Evolutionary conservation across 208 protist genomes (phyloP).

Genomic region (Trypanosoma congolense): DNA sequence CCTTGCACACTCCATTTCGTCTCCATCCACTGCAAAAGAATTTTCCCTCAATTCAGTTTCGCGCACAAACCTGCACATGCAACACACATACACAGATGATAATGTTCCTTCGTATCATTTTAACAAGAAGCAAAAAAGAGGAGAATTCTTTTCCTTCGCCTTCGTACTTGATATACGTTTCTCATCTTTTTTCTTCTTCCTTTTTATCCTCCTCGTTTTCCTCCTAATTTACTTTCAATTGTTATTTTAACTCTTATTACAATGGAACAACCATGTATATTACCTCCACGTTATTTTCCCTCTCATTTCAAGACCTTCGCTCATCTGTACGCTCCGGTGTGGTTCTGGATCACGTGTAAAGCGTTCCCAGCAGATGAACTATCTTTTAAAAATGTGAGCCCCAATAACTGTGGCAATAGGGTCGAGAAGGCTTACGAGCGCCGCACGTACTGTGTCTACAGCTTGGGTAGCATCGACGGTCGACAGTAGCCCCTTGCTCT

Average conservation of each 20-base stretch:
- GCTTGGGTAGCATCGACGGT: conserved; percentile 70
- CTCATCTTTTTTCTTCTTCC: background rate
- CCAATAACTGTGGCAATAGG: conserved; percentile 59
- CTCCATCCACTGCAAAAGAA: too few species aligned
- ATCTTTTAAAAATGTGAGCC: too few species aligned
- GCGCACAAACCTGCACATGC: background rate
- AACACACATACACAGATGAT: too few species aligned
- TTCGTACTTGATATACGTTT: background rate
- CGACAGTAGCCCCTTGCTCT: conserved; percentile 47
- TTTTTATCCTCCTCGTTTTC: background rate
- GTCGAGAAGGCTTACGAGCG: conserved; percentile 58
- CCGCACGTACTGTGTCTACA: conserved; percentile 62
- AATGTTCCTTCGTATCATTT: too few species aligned
- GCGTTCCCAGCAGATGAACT: too few species aligned
- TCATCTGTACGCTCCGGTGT: too few species aligned
- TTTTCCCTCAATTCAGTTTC: background rate
- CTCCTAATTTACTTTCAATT: background rate
- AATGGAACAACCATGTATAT: too few species aligned
- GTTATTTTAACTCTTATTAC: background rate
- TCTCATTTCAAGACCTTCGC: too few species aligned
- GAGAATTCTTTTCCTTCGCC: background rate
- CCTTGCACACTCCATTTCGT: too few species aligned
- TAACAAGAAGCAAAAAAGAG: too few species aligned
- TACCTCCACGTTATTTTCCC: background rate
- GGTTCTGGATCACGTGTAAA: too few species aligned